Evolutionary conservation across 306 rosid species (phyloP), one percentile per base, ranked within the genome.

Genomic region (Cicer yamashitae): DNA sequence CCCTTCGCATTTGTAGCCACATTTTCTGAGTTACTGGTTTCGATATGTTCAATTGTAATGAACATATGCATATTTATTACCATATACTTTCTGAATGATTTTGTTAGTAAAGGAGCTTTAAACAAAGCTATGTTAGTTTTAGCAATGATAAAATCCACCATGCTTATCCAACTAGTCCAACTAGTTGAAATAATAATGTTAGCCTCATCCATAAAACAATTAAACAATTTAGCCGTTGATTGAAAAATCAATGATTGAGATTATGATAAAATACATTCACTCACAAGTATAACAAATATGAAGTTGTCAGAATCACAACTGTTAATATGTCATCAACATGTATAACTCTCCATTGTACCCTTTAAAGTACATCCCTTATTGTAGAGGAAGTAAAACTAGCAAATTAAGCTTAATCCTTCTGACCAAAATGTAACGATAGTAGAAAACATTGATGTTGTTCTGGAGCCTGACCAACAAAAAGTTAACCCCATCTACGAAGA

Each of bases 1-100:
- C 68, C 63, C 65, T 69, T 70, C 38, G 44, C 70, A 5, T 70
- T 61, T 61, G 17, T 30, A 75, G 34, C 53, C 59, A 67, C 65
- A 2, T 66, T 48, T 73, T 54, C 60, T 11, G 60, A 60, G 61
- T 14, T 47, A 53, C 15, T 6, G 18, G 58, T 20, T 78, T 61
- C 6, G 47, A 61, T 38, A n/a, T 38, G 47, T 22, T 17, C 13
- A 6, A 54, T 18, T 30, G 46, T 43, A 67, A 34, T 10, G 41
- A 67, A 53, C 46, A 13, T 43, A 9, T 54, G 38, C 20, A 52
- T 67, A 22, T 44, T 22, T 40, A 25, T 76, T 76, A 53, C 10
- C 48, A 17, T 17, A 30, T 50, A 65, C 5, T 38, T 56, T 25
- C 51, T 56, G 10, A 67, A 61, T 39, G 40, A 57, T 53, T 39